Conservation (phyloP, 441 rosid genomes). For the Cnidoscolus chayamansa region DNA sequence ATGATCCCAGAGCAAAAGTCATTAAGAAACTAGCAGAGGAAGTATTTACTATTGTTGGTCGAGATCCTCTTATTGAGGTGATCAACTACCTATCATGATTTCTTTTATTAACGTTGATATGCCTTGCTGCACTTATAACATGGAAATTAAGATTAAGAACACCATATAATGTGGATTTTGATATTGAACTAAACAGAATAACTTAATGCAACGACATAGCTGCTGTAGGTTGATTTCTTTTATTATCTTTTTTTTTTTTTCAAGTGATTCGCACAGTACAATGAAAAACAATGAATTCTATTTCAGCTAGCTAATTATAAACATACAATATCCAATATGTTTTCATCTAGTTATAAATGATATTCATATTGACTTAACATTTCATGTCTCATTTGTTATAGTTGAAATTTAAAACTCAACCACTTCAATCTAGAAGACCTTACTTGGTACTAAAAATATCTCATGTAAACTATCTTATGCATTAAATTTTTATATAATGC, state of each 20-base stretch:
- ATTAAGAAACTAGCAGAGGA: constrained; percentile 87
- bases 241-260: too few species aligned
- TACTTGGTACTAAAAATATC: neutral
- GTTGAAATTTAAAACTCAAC: neutral
- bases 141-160: neutral
- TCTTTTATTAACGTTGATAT: neutral
- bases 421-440: neutral
- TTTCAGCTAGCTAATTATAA: neutral
- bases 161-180: neutral
- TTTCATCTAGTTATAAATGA: neutral
- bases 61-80: constrained; percentile 98
- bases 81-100: constrained; percentile 7
- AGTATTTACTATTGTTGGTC: constrained; percentile 95
- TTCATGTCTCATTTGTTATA: neutral
- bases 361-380: neutral
- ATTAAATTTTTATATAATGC: neutral
- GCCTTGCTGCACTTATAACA: neutral
- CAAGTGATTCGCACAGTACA: too few species aligned
- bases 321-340: neutral
- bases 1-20: constrained; percentile 96
- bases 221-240: neutral
- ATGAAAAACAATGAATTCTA: too few species aligned
- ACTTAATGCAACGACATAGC: too few species aligned
- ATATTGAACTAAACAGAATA: neutral
- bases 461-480: neutral